Evolutionary conservation across 2,329 filamentous ascomycete species (phyloP), one percentile per base, ranked within the genome.

Genomic region (Calycina marina): DNA sequence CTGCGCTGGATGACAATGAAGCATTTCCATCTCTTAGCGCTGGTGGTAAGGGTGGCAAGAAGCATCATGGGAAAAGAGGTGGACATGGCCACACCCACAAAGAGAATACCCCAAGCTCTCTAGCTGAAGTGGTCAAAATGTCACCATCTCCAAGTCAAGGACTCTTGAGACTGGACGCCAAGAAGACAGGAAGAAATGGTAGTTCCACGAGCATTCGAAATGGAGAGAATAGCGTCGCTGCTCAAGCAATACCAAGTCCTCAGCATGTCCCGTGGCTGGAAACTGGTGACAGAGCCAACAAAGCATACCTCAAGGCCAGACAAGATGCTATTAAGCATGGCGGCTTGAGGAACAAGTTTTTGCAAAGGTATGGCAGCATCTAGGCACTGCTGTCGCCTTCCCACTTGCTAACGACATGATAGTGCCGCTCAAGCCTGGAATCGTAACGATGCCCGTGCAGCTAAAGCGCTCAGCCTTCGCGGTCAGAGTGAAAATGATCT

Each of bases 361-460:
- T 98, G 34, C 88, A 94, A 57, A 93, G 83, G 83, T 88, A 59
- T 60, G 27, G 18, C 5, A 9, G 53, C 30, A 4, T 28, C 25
- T 14, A 18, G 12, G 16, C n/a, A n/a, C n/a, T n/a, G n/a, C n/a
- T n/a, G n/a, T n/a, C n/a, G 25, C 13, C 6, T 20, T 31, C 20
- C 3, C 12, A 17, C 11, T 14, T 28, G 29, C 6, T 39, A 47
- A 31, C 45, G 22, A 37, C 47, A 37, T 27, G 38, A 25, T 41
- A 92, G 86, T 56, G 90, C 90, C 44, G 88, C 88, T 6, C 88
- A 96, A 66, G 90, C 90, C 14, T 98, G 90, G 88, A 94, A 96
- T 54, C 80, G 90, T 36, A 96, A 94, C 49, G 90, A 98, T 55
- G 88, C 90, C 25, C 77, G 90, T 40, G 88, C 90, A 12, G 90